Base-by-base conservation (phyloP, 2,329 filamentous ascomycete species). In the Cladosporium sp. region DNA sequence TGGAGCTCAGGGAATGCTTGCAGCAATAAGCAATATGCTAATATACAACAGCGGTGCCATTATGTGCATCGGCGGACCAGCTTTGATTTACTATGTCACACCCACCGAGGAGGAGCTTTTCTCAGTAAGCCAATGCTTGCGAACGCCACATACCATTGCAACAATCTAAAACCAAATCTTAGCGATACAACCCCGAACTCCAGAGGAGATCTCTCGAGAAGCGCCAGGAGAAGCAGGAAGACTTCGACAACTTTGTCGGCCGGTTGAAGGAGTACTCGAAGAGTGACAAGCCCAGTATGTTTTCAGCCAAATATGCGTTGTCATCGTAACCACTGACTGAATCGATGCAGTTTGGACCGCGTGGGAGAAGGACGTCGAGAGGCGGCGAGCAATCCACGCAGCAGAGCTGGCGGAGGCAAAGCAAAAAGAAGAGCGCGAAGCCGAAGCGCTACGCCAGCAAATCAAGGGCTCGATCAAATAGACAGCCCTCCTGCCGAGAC, bases 71-170 rank as follows among this genome's bases (percentile, higher is more conserved):
- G 94, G 94, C 55, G 94, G 94, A 3, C 94, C 94, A 22, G 88
- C 88, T 15, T 78, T 97, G 55, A 88, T 93, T 43, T 84, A 87
- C 76, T 96, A 86, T 73, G 78, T 95, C 49, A 84, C 84, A 47
- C 94, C 94, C 2, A 88, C 89, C 12, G 92, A 97, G 67, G 94
- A 97, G 75, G 92, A 97, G 77, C 82, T 99, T 42, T 92, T 95
- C 80, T 81, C 84, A 73, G 80, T 81, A 74, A 28, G 67, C 51
- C 34, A 20, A 28, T 17, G 20, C 56, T 22, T 42, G 49, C 42
- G 19, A 51, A 17, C 9, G 22, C 1, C 30, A 45, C 20, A 28
- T 5, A n/a, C 42, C 3, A 40, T n/a, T 8, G 6, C 38, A 8
- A 40, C 7, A 43, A 56, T 51, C 60, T 65, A 12, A 63, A 20